phyloP scores from a whole-genome alignment of 1,284 basidiomycete species.

The Austropuccinia psidii region DNA sequence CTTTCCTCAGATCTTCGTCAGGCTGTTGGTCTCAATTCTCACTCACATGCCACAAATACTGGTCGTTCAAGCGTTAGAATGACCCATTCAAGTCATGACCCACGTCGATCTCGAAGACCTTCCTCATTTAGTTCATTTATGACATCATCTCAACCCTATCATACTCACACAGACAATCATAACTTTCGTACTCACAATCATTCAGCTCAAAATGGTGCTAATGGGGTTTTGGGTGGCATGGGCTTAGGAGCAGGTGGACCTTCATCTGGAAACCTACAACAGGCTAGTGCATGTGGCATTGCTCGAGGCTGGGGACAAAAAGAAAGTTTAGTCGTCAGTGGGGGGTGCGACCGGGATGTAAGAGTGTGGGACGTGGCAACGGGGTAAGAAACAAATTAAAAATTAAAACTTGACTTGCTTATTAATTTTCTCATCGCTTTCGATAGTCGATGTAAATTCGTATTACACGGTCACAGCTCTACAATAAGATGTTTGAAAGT shows the following conservation, averaged over 20 bases:
- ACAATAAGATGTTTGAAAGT: slow-evolving; percentile 88
- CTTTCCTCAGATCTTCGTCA: not conserved
- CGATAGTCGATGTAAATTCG: slow-evolving; percentile 66
- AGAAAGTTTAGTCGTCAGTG: slow-evolving; percentile 71
- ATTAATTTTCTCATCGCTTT: not conserved
- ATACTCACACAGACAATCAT: slow-evolving; percentile 9
- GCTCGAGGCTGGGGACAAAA: slow-evolving; percentile 61
- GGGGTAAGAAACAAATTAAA: slow-evolving; percentile 55
- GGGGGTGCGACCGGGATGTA: slow-evolving; percentile 81
- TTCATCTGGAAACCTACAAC: slow-evolving; percentile 44
- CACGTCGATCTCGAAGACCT: not conserved
- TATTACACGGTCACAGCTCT: slow-evolving; percentile 74
- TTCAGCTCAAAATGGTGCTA: not conserved
- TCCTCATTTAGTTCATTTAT: slow-evolving; percentile 32
- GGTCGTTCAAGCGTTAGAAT: not conserved
- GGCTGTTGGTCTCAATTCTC: not conserved
- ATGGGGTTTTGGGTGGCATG: slow-evolving; percentile 40
- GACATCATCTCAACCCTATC: not conserved
- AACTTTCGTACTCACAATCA: not conserved
- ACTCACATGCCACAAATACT: not conserved
- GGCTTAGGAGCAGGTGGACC: slow-evolving; percentile 45
- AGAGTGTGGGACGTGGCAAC: slow-evolving; percentile 84
- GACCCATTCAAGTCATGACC: not conserved
- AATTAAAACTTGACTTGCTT: not conserved
- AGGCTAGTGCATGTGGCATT: slow-evolving; percentile 60